phyloP scores from a whole-genome alignment of 345 rosid species.

The Acer saccharum region DNA sequence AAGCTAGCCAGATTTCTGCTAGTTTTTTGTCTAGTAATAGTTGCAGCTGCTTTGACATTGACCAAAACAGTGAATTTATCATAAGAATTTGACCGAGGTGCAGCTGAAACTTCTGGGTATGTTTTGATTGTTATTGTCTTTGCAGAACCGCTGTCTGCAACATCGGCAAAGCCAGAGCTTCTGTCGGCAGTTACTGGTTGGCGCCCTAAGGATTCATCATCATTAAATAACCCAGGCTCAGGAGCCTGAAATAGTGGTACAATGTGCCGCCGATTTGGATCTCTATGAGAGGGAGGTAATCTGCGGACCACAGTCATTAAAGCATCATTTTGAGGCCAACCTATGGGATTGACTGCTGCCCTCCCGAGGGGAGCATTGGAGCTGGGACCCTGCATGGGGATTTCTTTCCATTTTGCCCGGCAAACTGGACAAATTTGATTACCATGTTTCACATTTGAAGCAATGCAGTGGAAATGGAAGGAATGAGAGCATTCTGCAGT shows the following conservation, averaged over 20 bases:
- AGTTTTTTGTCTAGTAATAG: slow-evolving; percentile 32
- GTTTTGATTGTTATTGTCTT: slow-evolving; percentile 57
- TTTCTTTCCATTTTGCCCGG: slow-evolving; percentile 87
- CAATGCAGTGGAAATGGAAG: slow-evolving; percentile 94
- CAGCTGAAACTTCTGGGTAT: slow-evolving; percentile 79
- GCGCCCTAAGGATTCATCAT: slow-evolving; percentile 73
- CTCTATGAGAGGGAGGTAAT: slow-evolving; percentile 59
- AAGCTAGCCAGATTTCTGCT: slow-evolving; percentile 37
- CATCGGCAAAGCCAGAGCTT: slow-evolving; percentile 30
- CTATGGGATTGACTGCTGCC: slow-evolving; percentile 33
- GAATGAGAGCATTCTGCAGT: slow-evolving; percentile 96
- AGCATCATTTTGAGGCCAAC: slow-evolving; percentile 58
- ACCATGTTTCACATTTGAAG: slow-evolving; percentile 83
- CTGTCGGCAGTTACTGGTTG: slow-evolving; percentile 43
- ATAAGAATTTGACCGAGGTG: slow-evolving; percentile 42
- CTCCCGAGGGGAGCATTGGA: slow-evolving; percentile 46
- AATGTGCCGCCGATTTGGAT: slow-evolving; percentile 48
- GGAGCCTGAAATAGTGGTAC: slow-evolving; percentile 60
- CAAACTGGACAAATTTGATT: slow-evolving; percentile 93
- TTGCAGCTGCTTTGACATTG: slow-evolving; percentile 75
- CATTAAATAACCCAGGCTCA: slow-evolving; percentile 71
- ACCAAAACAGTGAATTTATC: slow-evolving; percentile 74
- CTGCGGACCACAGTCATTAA: slow-evolving; percentile 52
- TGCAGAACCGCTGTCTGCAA: slow-evolving; percentile 29
- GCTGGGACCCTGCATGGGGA: slow-evolving; percentile 75